Conservation (phyloP, 352 stramenopile species). For the Globisporangium cylindrosporum region DNA sequence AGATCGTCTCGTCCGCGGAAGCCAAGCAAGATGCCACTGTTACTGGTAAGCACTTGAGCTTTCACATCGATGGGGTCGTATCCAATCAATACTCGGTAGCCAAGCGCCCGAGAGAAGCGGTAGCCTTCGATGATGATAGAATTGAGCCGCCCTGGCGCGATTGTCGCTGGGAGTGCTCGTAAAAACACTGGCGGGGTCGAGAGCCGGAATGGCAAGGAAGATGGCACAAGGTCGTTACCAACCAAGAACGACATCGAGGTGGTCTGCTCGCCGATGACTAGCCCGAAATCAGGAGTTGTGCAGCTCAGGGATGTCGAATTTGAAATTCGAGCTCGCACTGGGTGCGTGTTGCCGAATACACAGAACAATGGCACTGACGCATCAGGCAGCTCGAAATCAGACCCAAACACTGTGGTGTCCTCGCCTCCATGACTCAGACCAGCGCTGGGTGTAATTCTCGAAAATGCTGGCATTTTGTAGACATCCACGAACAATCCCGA, state of each 20-base stretch:
- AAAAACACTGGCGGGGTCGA: not conserved
- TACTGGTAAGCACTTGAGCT: not conserved
- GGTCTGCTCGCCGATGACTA: not conserved
- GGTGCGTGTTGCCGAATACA: constrained; percentile 4
- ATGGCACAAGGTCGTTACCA: not conserved
- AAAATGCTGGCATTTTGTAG: constrained; percentile 26
- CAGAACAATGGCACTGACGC: constrained; percentile 3
- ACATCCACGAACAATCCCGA: constrained; percentile 15
- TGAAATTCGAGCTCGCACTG: constrained; percentile 3
- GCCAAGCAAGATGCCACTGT: not conserved
- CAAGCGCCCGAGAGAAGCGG: not conserved
- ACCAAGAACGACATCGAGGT: constrained; percentile 7
- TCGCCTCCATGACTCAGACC: not conserved
- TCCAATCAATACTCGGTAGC: not conserved
- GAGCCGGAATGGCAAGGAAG: not conserved
- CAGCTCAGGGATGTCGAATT: not conserved
- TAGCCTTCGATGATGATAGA: not conserved
- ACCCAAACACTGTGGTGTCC: constrained; percentile 21
- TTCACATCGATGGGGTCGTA: not conserved
- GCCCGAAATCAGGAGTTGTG: not conserved
- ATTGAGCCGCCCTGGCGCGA: not conserved
- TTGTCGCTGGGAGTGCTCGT: constrained; percentile 2
- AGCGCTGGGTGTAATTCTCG: constrained; percentile 1
- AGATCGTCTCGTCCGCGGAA: not conserved
- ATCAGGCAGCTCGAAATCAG: constrained; percentile 16